phyloP scores from a whole-genome alignment of 1,284 basidiomycete species.

The Sutorius eximius region DNA sequence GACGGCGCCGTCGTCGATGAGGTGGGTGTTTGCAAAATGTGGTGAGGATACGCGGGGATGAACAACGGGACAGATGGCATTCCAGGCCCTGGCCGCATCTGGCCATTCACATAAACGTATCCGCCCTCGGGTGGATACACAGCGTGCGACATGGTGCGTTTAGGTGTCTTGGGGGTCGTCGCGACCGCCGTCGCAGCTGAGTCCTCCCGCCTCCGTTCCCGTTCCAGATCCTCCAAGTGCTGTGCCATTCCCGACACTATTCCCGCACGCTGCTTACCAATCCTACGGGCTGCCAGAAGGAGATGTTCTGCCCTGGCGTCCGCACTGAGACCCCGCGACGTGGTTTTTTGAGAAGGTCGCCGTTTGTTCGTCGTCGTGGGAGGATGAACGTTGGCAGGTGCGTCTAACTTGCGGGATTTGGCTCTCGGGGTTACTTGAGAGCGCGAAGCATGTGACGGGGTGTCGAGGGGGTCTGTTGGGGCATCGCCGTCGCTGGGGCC shows the following conservation, averaged over 20 bases:
- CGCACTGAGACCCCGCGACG: constrained; percentile 31
- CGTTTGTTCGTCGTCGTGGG: constrained; percentile 20
- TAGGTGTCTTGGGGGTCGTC: constrained; percentile 34
- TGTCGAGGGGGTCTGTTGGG: constrained; percentile 11
- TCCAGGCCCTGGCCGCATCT: constrained; percentile 22
- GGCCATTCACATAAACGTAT: constrained; percentile 32
- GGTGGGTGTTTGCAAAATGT: constrained; percentile 32
- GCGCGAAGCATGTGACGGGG: constrained; percentile 16
- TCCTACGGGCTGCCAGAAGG: constrained; percentile 47
- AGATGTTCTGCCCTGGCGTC: constrained; percentile 52
- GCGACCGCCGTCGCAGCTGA: constrained; percentile 26
- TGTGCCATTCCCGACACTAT: constrained; percentile 38
- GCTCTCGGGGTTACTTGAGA: constrained; percentile 25
- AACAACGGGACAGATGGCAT: constrained; percentile 33
- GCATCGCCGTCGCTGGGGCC: constrained; percentile 29
- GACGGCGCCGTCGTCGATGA: constrained; percentile 34
- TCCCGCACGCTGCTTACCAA: constrained; percentile 46
- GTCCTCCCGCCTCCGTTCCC: constrained; percentile 29
- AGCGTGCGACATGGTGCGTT: constrained; percentile 20
- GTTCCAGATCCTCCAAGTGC: constrained; percentile 29
- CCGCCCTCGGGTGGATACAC: constrained; percentile 21
- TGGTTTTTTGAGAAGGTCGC: constrained; percentile 26
- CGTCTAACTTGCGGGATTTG: constrained; percentile 28
- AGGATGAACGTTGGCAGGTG: constrained; percentile 4
- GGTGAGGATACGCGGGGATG: constrained; percentile 30